Percentiles rank a stretch among this genome's conserved stretches.
These are phyloP conservation scores for Cyamopsis tetragonoloba DNA, from an alignment of 306 rosid genomes.

Conservation along the genomic window DNA sequence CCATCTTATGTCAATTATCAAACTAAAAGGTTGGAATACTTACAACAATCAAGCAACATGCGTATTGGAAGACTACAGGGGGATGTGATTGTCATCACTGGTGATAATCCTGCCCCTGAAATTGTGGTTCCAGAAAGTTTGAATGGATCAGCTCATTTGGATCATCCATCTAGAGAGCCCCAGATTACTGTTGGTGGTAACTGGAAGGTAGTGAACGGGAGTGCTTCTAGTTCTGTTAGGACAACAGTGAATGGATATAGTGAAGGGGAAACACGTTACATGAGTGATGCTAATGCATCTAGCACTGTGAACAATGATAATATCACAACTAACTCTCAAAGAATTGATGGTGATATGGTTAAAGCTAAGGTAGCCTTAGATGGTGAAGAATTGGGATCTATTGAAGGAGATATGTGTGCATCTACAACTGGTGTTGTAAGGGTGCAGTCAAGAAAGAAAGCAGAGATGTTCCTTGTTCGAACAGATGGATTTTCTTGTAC, in stretches of 20 bases:
- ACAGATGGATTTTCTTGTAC: constrained; percentile 96
- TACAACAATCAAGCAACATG: constrained; percentile 41
- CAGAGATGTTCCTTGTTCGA: constrained; percentile 96
- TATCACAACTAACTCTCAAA: constrained; percentile 35
- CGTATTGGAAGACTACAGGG: constrained; percentile 17
- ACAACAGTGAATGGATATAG: constrained; percentile 39
- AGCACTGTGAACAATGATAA: constrained; percentile 27
- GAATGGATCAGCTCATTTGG: constrained; percentile 35
- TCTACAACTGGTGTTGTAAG: constrained; percentile 98
- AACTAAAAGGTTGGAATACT: constrained; percentile 41
- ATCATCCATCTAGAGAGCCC: constrained; percentile 33
- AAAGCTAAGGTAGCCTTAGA: constrained; percentile 35
- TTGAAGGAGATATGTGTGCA: constrained; percentile 93
- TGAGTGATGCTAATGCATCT: constrained; percentile 24
- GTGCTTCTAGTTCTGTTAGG: constrained; percentile 36
- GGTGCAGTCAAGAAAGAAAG: constrained; percentile 96
- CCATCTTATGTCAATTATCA: constrained; percentile 43
- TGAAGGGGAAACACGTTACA: constrained; percentile 32
- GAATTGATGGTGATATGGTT: constrained; percentile 34
- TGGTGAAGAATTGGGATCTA: constrained; percentile 46
- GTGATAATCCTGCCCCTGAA: constrained; percentile 28
- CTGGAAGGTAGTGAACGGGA: constrained; percentile 34
- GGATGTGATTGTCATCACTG: constrained; percentile 22
- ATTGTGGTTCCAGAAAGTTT: constrained; percentile 38
- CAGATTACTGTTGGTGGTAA: constrained; percentile 30